Base-by-base conservation (phyloP, 2,329 filamentous ascomycete species). In the Fusarium paranaense region DNA sequence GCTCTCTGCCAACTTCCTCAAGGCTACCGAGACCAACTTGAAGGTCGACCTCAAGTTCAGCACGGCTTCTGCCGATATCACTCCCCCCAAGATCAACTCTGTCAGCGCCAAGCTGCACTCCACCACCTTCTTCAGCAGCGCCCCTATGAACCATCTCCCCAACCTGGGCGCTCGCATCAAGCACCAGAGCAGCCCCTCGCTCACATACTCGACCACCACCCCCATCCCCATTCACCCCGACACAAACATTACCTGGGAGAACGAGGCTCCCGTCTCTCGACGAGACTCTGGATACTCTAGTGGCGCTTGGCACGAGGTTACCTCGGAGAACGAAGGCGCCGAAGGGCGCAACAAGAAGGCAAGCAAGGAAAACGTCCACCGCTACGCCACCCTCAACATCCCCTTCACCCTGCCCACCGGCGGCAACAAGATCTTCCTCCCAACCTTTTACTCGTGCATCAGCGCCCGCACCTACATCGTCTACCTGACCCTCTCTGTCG, bases 391-490 rank as follows among this genome's bases (percentile, higher is more conserved):
- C 6, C 71, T 90, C 11, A 80, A 84, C 47, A 78, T 91, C 1
- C 88, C 88, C 1, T 81, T 91, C 67, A 78, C 80, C 18, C 78
- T 90, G 35, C 87, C 88, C 5, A 79, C 81, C 10, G 78, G 80
- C 32, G 86, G 85, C 79, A 86, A 84, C 76, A 88, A 86, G 78
- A 82, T 85, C 10, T 88, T 90, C 73, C 71, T 90, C 25, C 89
- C 89, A 0, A 88, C 87, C 6, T 91, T 90, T 77, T 87, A 90
- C 81, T 87, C 86, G 10, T 91, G 89, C 82, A 86, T 90, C 78
- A 82, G 85, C 40, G 88, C 87, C 9, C 86, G 89, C 30, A 85
- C 86, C n/a, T 91, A 91, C 79, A 84, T 86, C 6, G 77, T 90
- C 33, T 85, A 86, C 72, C 76, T 90, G 7, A 83, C 81, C 8